Evolutionary conservation across 768 basidiomycete species (phyloP).

Genomic region (Trametes meyenii): DNA sequence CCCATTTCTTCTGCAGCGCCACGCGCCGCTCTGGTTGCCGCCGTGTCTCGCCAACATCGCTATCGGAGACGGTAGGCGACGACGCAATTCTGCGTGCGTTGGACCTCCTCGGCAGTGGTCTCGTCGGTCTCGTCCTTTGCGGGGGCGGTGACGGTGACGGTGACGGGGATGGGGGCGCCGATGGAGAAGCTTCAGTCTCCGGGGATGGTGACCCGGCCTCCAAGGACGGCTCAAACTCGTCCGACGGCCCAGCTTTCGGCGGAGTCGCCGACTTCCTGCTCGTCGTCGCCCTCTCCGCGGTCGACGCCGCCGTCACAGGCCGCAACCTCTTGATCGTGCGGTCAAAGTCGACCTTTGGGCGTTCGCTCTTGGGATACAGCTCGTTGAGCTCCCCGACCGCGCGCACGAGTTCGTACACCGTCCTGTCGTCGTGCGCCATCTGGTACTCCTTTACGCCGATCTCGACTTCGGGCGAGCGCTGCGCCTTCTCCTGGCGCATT

Average conservation of each 20-base stretch:
- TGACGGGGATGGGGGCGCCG: not conserved
- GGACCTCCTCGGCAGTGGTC: slow-evolving; percentile 9
- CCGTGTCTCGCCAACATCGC: not conserved
- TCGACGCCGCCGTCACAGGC: not conserved
- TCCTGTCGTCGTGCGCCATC: slow-evolving; percentile 44
- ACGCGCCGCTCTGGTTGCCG: not conserved
- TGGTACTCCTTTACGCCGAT: slow-evolving; percentile 40
- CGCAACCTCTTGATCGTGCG: not conserved
- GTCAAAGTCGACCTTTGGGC: not conserved
- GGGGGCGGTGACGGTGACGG: not conserved
- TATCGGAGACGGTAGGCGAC: not conserved
- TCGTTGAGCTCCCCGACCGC: slow-evolving; percentile 17
- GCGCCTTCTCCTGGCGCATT: slow-evolving; percentile 35
- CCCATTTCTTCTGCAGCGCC: slow-evolving; percentile 32
- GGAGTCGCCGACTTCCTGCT: not conserved
- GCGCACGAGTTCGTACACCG: slow-evolving; percentile 15
- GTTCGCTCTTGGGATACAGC: slow-evolving; percentile 1
- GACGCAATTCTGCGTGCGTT: not conserved
- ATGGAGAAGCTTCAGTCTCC: no score
- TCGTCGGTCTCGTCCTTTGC: not conserved
- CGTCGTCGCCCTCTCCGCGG: not conserved
- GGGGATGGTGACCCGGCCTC: no score
- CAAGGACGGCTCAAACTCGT: no score
- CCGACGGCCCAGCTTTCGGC: no score
- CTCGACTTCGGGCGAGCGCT: slow-evolving; percentile 40